These are phyloP conservation scores for Fusarium beomiforme DNA, from an alignment of 2,329 filamentous ascomycete species.

Conservation along the genomic window DNA sequence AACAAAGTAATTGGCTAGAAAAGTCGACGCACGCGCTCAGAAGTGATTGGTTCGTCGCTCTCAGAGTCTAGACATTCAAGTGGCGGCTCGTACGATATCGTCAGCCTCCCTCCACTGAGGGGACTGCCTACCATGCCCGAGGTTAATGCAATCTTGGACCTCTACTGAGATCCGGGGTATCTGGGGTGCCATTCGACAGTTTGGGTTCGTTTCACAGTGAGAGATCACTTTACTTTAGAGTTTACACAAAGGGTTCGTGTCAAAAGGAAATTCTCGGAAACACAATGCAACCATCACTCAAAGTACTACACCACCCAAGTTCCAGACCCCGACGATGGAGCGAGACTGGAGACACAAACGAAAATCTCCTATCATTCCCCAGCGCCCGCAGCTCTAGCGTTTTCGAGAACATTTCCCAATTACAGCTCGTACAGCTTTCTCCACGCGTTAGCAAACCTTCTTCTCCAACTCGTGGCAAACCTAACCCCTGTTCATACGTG, in stretches of 20 bases:
- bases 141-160: not conserved
- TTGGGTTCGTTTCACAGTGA: not conserved
- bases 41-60: not conserved
- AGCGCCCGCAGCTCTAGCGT: not conserved
- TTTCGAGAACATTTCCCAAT: conserved; percentile 7
- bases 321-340: conserved; percentile 1
- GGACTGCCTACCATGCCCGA: not conserved
- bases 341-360: not conserved
- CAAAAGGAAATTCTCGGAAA: conserved; percentile 1
- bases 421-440: not conserved
- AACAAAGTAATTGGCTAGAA: not conserved
- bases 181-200: not conserved
- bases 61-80: not conserved
- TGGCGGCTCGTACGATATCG: conserved; percentile 16
- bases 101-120: conserved; percentile 15
- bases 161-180: not conserved
- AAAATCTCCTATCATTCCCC: not conserved
- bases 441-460: not conserved
- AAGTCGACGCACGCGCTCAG: not conserved
- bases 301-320: not conserved
- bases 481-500: not conserved
- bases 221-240: not conserved
- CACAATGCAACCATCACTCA: conserved; percentile 8
- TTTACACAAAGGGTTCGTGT: not conserved
- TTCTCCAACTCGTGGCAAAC: conserved; percentile 14